Conservation (phyloP, 352 stramenopile species). For the Pelagophyceae sp. region DNA sequence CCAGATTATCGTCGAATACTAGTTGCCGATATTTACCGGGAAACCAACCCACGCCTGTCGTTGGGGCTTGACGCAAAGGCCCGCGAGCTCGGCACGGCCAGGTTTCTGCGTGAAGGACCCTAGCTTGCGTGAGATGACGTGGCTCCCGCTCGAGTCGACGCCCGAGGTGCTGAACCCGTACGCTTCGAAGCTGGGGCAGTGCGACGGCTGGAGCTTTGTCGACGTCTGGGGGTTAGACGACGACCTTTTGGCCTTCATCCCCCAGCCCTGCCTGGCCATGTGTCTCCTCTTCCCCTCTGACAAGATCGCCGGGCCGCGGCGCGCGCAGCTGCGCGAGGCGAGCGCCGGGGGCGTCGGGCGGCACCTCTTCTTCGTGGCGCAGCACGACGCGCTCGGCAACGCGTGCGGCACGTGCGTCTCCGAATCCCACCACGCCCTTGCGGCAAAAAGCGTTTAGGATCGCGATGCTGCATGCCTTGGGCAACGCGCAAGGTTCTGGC, state of each 20-base stretch:
- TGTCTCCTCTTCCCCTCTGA: slow-evolving; percentile 30
- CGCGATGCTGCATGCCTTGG: slow-evolving; percentile 28
- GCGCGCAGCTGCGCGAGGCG: slow-evolving; percentile 21
- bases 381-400: slow-evolving; percentile 30
- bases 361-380: slow-evolving; percentile 30
- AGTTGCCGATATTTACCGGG: too few species aligned
- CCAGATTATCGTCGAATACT: too few species aligned
- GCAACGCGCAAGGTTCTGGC: neutral
- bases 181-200: slow-evolving; percentile 37
- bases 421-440: neutral
- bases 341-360: neutral
- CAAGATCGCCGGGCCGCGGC: slow-evolving; percentile 22
- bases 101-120: too few species aligned
- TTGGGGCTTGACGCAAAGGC: too few species aligned
- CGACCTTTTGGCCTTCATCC: slow-evolving; percentile 46
- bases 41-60: too few species aligned
- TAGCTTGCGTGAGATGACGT: too few species aligned
- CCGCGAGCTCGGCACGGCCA: too few species aligned
- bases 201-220: slow-evolving; percentile 34
- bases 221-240: slow-evolving; percentile 51
- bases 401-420: slow-evolving; percentile 30
- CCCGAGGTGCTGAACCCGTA: slow-evolving; percentile 37
- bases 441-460: too few species aligned
- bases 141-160: neutral
- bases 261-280: slow-evolving; percentile 34